Evolutionary conservation across 768 basidiomycete species (phyloP).

Genomic region (Collybia mongolica): DNA sequence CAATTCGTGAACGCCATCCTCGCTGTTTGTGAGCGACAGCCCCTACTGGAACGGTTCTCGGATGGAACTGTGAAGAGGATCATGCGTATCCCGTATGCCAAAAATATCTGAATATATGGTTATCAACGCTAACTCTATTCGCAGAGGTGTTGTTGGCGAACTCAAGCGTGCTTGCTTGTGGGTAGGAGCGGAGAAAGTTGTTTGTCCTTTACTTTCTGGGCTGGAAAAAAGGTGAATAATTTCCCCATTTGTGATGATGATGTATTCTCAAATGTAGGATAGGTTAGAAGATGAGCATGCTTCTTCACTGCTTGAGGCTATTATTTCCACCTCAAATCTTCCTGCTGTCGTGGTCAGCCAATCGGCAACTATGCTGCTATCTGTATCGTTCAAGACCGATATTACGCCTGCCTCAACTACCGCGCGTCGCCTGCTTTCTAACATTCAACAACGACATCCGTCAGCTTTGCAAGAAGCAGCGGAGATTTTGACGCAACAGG

Average conservation of each 20-base stretch:
- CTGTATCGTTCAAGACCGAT: conserved; percentile 22
- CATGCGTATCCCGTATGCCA: conserved; percentile 48
- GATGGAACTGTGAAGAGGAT: conserved; percentile 39
- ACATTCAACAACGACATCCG: conserved; percentile 67
- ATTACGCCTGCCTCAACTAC: conserved; percentile 14
- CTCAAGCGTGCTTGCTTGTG: conserved; percentile 41
- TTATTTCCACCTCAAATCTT: conserved; percentile 31
- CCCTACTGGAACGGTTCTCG: conserved; percentile 47
- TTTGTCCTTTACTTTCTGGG: conserved; percentile 48
- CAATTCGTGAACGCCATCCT: conserved; percentile 68
- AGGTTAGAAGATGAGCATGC: conserved; percentile 33
- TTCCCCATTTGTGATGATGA: background rate
- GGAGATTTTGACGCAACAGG: conserved; percentile 32
- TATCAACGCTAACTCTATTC: background rate
- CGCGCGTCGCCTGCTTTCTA: conserved; percentile 45
- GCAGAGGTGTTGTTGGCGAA: conserved; percentile 47
- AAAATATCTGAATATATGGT: background rate
- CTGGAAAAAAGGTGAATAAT: conserved; percentile 32
- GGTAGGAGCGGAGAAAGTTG: conserved; percentile 54
- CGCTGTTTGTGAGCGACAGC: conserved; percentile 64
- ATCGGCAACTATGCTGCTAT: conserved; percentile 26
- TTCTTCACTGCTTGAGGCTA: conserved; percentile 32
- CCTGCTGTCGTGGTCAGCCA: conserved; percentile 32
- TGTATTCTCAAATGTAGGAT: background rate
- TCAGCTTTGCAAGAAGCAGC: conserved; percentile 41